Base-by-base conservation (phyloP, 225 moss, liverwort and hornwort genomes). In the Neckera pumila region DNA sequence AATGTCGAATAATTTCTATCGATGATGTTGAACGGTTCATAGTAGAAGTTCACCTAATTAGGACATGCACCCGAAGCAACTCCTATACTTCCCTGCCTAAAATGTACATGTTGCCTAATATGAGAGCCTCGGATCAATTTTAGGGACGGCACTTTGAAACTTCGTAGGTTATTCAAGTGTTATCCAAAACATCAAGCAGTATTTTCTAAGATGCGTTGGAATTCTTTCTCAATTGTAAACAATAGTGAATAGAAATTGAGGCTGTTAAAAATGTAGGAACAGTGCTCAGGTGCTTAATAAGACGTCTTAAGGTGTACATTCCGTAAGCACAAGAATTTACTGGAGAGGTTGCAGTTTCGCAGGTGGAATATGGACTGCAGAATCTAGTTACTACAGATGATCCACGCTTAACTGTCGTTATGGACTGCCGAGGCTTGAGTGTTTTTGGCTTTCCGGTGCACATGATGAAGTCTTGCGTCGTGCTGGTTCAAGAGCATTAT, bases 401-500 rank as follows among this genome's bases (percentile, higher is more conserved):
- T 88, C 95, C 93, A 27, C 92, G 96, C 87, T 88, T 95, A 42
- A 95, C 93, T 40, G 94, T 97, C 63, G 92, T 98, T 49, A 93
- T 97, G 93, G 98, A 98, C 84, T 98, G 97, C 86, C 92, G 91
- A 80, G 95, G 96, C 81, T 93, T 93, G 27, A 90, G 89, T 81
- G 90, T 90, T 45, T 89, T 97, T 22, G 97, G 98, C 73, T 98
- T 98, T 88, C 98, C 98, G 18, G 91, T 97, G 89, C 85, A 95
- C 31, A 95, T 96, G 95, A 92, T 98, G 91, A 98, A 97, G 92
- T 95, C 95, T 34, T 98, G 94, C 80, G 90, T 95, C 47, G 88
- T 90, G 49, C 92, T 97, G 45, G 89, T 98, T 85, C 98, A 98
- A 94, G 97, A 98, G 83, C 94, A 98, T 90, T 98, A 94, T 82